Evolutionary conservation across 2,329 filamentous ascomycete genomes (phyloP).

Genomic region (Fusarium stilboides): DNA sequence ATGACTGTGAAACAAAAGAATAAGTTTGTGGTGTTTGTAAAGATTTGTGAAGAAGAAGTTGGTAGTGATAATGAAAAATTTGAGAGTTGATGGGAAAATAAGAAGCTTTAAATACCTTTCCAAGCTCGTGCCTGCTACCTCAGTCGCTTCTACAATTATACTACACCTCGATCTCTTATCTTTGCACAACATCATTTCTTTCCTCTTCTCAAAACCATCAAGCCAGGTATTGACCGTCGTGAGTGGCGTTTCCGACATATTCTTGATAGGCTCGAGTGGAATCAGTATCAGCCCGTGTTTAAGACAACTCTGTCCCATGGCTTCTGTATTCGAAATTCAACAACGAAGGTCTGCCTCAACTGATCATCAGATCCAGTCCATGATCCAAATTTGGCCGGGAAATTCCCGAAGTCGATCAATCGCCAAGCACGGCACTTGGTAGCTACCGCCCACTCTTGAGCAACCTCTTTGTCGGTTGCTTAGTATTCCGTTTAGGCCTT

Average conservation of each 20-base stretch:
- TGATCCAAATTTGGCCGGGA: background rate
- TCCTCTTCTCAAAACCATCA: background rate
- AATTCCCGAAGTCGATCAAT: background rate
- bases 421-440: background rate
- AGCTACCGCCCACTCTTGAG: background rate
- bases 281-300: background rate
- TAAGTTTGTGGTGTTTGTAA: background rate
- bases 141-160: too few relatives aligned
- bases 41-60: background rate
- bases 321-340: background rate
- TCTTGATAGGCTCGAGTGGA: background rate
- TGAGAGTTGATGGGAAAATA: background rate
- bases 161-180: too few relatives aligned
- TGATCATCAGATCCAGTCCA: background rate
- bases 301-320: background rate
- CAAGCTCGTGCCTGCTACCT: background rate
- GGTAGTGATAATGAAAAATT: background rate
- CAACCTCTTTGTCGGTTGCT: background rate
- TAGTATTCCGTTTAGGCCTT: background rate
- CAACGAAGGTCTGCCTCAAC: background rate
- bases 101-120: background rate
- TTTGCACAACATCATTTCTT: background rate
- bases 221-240: background rate
- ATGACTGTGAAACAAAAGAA: background rate
- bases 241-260: background rate